phyloP scores from a whole-genome alignment of 352 stramenopile genomes.

The Aphanomyces cochlioides region DNA sequence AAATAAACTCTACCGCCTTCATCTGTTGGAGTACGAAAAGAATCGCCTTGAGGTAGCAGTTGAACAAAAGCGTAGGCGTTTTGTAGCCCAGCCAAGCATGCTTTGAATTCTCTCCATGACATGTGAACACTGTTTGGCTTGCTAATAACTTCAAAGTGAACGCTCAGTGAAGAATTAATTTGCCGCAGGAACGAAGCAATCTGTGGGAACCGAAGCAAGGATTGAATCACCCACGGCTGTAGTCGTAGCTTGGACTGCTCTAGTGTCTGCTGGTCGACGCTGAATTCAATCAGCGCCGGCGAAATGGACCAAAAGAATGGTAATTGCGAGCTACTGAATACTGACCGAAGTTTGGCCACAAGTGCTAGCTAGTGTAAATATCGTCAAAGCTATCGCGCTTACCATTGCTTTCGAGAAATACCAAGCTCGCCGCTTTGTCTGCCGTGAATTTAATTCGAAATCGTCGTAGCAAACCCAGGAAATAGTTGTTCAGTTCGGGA shows the following conservation, averaged over 20 bases:
- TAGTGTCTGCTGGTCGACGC: slow-evolving; percentile 20
- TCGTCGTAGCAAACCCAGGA: not conserved
- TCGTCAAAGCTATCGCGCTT: not conserved
- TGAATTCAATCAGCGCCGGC: slow-evolving; percentile 14
- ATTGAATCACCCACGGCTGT: slow-evolving; percentile 20
- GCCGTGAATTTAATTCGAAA: slow-evolving; percentile 14
- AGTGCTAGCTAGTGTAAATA: slow-evolving; percentile 7
- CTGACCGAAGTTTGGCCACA: slow-evolving; percentile 8
- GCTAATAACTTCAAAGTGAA: slow-evolving; percentile 28
- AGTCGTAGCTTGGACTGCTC: slow-evolving; percentile 17
- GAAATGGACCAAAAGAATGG: slow-evolving; percentile 29
- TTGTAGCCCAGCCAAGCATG: slow-evolving; percentile 22
- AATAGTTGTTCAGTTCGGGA: slow-evolving; percentile 22
- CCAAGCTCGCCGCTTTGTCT: slow-evolving; percentile 18
- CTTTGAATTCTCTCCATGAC: slow-evolving; percentile 25
- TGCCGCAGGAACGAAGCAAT: slow-evolving; percentile 21
- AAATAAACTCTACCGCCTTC: slow-evolving; percentile 40
- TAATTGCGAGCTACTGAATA: slow-evolving; percentile 2
- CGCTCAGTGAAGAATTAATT: slow-evolving; percentile 16
- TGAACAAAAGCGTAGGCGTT: slow-evolving; percentile 61
- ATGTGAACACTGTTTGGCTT: slow-evolving; percentile 8
- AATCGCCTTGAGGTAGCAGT: slow-evolving; percentile 60
- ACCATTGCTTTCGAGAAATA: slow-evolving; percentile 26
- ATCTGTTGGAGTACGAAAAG: slow-evolving; percentile 51
- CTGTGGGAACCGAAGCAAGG: slow-evolving; percentile 6